Conservation (phyloP, 2,329 filamentous ascomycete species). For the Knoxdaviesia proteae region DNA sequence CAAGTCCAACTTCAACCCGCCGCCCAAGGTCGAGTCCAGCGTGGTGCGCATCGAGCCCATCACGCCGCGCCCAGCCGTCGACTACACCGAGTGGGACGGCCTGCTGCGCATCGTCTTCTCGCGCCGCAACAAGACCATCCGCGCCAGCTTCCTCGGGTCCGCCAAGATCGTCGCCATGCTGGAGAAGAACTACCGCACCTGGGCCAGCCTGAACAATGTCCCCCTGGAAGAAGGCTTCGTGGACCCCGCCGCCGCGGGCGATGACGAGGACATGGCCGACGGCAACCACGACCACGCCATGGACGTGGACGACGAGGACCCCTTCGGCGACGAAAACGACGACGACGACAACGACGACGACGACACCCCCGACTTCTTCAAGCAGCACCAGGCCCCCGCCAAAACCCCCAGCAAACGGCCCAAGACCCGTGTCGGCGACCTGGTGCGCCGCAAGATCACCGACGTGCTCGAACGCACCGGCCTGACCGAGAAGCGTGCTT, state of each 20-base stretch:
- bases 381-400: slow-evolving; percentile 30
- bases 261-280: slow-evolving; percentile 17
- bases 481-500: slow-evolving; percentile 59
- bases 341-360: slow-evolving; percentile 38
- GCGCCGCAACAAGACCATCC: slow-evolving; percentile 76
- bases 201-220: slow-evolving; percentile 72
- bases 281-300: slow-evolving; percentile 20
- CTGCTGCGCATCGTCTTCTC: slow-evolving; percentile 51
- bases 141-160: slow-evolving; percentile 62
- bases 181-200: slow-evolving; percentile 73
- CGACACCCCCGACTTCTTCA: slow-evolving; percentile 69
- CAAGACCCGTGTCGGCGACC: slow-evolving; percentile 58
- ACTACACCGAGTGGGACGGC: slow-evolving; percentile 90
- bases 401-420: slow-evolving; percentile 51
- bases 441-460: slow-evolving; percentile 73
- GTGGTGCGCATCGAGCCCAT: slow-evolving; percentile 84
- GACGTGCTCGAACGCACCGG: slow-evolving; percentile 68
- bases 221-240: slow-evolving; percentile 40
- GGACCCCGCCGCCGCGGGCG: slow-evolving; percentile 20
- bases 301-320: slow-evolving; percentile 18
- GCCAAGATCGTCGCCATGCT: slow-evolving; percentile 65
- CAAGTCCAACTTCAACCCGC: slow-evolving; percentile 89
- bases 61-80: slow-evolving; percentile 58
- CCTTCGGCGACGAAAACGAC: slow-evolving; percentile 18
- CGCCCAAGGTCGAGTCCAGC: slow-evolving; percentile 77